Conservation (phyloP, 306 rosid genomes). For the Hippophae rhamnoides region DNA sequence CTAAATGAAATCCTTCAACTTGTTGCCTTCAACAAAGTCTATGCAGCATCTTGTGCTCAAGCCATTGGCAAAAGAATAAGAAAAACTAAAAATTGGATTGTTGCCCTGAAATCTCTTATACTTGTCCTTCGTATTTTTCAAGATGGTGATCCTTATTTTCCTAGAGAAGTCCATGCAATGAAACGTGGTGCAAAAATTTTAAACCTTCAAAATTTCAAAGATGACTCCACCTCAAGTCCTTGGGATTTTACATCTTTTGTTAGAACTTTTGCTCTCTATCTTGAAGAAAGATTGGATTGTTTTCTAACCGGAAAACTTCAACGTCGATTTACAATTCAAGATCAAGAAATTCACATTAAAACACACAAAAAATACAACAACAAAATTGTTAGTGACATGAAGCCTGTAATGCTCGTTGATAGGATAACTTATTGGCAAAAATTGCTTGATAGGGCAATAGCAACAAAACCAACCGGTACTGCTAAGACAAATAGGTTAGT, state of each 20-base stretch:
- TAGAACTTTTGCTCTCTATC: slow-evolving; percentile 57
- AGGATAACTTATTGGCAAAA: slow-evolving; percentile 58
- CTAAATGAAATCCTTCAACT: slow-evolving; percentile 44
- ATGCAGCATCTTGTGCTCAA: slow-evolving; percentile 55
- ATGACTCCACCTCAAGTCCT: slow-evolving; percentile 64
- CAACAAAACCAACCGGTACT: slow-evolving; percentile 45
- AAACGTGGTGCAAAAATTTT: slow-evolving; percentile 64
- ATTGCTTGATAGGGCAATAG: slow-evolving; percentile 62
- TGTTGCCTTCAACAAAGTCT: slow-evolving; percentile 39
- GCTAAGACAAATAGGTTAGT: slow-evolving; percentile 48
- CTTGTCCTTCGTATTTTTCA: slow-evolving; percentile 67
- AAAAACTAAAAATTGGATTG: slow-evolving; percentile 64
- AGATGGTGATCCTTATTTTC: slow-evolving; percentile 76
- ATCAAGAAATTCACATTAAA: slow-evolving; percentile 5
- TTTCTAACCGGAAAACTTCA: slow-evolving; percentile 77
- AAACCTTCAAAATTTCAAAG: slow-evolving; percentile 61
- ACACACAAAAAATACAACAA: slow-evolving; percentile 1
- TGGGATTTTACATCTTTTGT: slow-evolving; percentile 75
- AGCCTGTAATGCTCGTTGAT: slow-evolving; percentile 49
- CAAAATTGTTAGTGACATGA: slow-evolving; percentile 54
- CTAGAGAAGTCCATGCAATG: slow-evolving; percentile 65
- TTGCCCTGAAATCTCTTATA: slow-evolving; percentile 67
- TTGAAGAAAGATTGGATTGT: slow-evolving; percentile 72
- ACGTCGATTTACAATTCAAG: slow-evolving; percentile 25
- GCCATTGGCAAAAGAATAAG: slow-evolving; percentile 54